phyloP scores from a whole-genome alignment of 352 stramenopile species.

The Phytopythium montanum region DNA sequence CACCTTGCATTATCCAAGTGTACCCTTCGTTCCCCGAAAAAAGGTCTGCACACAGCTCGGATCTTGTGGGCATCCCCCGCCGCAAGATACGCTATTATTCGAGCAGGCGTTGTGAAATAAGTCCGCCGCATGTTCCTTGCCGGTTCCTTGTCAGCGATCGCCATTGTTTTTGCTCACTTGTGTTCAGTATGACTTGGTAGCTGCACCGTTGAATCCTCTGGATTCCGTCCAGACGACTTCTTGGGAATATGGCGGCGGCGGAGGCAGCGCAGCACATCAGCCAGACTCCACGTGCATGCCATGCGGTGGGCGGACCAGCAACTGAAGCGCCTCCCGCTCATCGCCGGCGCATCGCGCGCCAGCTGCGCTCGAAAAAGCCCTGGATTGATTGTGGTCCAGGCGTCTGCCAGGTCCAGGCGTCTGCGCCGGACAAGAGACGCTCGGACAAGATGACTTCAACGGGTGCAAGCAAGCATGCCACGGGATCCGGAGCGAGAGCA shows the following conservation, averaged over 20 bases:
- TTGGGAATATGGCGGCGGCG: not conserved
- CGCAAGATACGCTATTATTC: not conserved
- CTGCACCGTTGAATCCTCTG: not conserved
- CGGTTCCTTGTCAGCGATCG: not conserved
- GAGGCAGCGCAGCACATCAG: not conserved
- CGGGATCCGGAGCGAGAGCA: not conserved
- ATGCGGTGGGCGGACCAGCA: constrained; percentile 7
- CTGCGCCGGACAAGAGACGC: not conserved
- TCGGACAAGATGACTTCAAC: not conserved
- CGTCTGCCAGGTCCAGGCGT: not conserved
- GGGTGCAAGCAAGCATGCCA: not conserved
- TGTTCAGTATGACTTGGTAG: not conserved
- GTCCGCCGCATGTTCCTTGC: not conserved
- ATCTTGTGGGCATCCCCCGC: not conserved
- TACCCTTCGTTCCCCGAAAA: not conserved
- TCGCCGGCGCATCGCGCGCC: not conserved
- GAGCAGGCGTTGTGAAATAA: not conserved
- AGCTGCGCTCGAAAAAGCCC: not conserved
- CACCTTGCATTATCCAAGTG: not conserved
- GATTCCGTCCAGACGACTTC: not conserved
- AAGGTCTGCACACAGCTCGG: not conserved
- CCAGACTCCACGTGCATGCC: too few species aligned
- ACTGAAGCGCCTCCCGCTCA: constrained; percentile 1
- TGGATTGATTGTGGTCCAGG: not conserved
- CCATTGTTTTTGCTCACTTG: not conserved